Percentiles rank a stretch among this genome's conserved stretches.
phyloP scores from a whole-genome alignment of 805 yeast species.

The Candida caryicola region DNA sequence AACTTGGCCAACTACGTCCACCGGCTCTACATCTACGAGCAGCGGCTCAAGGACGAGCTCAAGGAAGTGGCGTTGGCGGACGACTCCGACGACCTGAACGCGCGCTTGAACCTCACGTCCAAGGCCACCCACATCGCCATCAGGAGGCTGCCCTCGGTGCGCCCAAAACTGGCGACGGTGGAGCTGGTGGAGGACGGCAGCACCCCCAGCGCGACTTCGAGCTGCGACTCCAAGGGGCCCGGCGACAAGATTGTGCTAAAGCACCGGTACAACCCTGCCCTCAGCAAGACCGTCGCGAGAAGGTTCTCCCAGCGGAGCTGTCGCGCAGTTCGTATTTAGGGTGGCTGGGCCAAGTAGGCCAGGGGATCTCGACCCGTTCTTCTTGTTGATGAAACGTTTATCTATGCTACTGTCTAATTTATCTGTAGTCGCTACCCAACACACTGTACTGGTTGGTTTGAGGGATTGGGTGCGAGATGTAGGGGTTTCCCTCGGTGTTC shows the following conservation, averaged over 20 bases:
- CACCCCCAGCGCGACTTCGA: neutral
- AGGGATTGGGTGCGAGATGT: constrained; percentile 2
- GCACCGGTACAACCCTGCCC: constrained; percentile 8
- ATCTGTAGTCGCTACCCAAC: no score
- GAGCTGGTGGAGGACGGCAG: neutral
- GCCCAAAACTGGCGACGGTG: neutral
- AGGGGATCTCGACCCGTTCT: no score
- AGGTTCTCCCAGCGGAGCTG: constrained; percentile 2
- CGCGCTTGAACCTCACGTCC: neutral
- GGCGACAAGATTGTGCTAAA: constrained; percentile 6
- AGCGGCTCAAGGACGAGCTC: constrained; percentile 2
- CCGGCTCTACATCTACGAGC: constrained; percentile 17
- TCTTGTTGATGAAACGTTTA: no score
- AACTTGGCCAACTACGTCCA: constrained; percentile 24
- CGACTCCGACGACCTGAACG: neutral
- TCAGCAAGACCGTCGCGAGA: constrained; percentile 5
- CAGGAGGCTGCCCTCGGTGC: neutral
- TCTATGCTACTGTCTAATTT: no score
- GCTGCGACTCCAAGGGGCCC: neutral
- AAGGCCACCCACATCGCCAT: neutral
- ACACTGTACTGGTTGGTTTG: neutral
- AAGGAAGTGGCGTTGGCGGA: neutral
- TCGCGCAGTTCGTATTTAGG: no score
- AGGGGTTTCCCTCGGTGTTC: no score
- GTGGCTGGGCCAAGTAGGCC: no score